A percentile compares a stretch with the other conserved stretches of the same genome.
Conservation (phyloP, 495 filamentous ascomycete genomes). For the Aspergillus diversus region DNA sequence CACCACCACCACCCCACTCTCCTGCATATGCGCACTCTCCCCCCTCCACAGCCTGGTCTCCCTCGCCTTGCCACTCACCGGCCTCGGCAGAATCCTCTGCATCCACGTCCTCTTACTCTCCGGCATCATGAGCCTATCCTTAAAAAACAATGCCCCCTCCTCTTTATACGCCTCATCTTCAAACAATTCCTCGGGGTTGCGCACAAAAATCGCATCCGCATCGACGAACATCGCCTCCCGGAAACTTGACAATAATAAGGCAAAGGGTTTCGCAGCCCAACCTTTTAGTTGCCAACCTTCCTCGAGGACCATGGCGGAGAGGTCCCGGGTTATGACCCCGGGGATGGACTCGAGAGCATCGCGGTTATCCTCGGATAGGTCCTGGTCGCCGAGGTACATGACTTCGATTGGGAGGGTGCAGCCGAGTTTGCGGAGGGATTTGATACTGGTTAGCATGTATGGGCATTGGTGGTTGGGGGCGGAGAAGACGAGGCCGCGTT, state of each 20-base stretch:
- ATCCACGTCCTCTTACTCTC: slow-evolving; percentile 27
- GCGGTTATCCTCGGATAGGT: slow-evolving; percentile 31
- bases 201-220: slow-evolving; percentile 49
- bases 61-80: slow-evolving; percentile 21
- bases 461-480: slow-evolving; percentile 34
- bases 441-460: slow-evolving; percentile 38
- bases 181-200: slow-evolving; percentile 47
- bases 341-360: slow-evolving; percentile 20
- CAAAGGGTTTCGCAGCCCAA: slow-evolving; percentile 44
- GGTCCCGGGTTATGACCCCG: slow-evolving; percentile 27
- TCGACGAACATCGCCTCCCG: slow-evolving; percentile 55
- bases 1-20: slow-evolving; percentile 35
- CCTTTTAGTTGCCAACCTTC: slow-evolving; percentile 29
- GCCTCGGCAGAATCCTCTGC: slow-evolving; percentile 22
- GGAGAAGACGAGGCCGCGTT: slow-evolving; percentile 36
- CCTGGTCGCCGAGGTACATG: slow-evolving; percentile 41
- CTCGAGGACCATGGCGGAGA: slow-evolving; percentile 27
- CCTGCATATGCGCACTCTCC: slow-evolving; percentile 34
- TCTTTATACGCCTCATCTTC: slow-evolving; percentile 27
- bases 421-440: slow-evolving; percentile 32
- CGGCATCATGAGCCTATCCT: slow-evolving; percentile 39
- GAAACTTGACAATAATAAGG: slow-evolving; percentile 52
- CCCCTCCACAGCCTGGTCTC: slow-evolving; percentile 30
- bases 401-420: slow-evolving; percentile 42
- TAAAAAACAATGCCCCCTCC: slow-evolving; percentile 44